These are phyloP conservation scores for Cyberlindnera bimundalis DNA, from an alignment of 805 yeast species.

Conservation along the genomic window DNA sequence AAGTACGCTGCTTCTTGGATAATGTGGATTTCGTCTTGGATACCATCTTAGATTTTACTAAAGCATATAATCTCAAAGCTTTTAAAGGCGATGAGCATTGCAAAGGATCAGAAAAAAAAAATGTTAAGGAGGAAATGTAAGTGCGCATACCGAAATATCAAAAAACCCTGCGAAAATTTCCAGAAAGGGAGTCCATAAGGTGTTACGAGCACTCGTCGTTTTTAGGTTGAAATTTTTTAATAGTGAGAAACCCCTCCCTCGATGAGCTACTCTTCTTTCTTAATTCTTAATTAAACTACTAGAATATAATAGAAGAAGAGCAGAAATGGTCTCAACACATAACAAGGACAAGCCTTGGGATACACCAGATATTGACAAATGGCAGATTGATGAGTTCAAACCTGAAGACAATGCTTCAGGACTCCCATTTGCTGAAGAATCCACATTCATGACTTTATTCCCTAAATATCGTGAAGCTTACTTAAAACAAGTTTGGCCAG, in stretches of 20 bases:
- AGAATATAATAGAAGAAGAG: too few relatives aligned
- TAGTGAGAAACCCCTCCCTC: background rate
- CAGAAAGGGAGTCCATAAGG: too few relatives aligned
- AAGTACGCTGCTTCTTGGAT: slow-evolving; percentile 1
- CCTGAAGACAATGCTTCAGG: slow-evolving; percentile 89
- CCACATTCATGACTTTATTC: slow-evolving; percentile 89
- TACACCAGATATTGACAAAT: slow-evolving; percentile 89
- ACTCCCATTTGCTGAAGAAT: slow-evolving; percentile 89
- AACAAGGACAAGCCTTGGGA: slow-evolving; percentile 98
- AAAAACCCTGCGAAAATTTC: too few relatives aligned
- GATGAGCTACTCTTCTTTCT: background rate
- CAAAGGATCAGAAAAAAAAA: too few relatives aligned
- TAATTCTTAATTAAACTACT: background rate
- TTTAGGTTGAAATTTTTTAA: too few relatives aligned
- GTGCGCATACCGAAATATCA: too few relatives aligned
- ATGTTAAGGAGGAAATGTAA: too few relatives aligned
- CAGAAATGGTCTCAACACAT: slow-evolving; percentile 81
- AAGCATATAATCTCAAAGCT: too few relatives aligned
- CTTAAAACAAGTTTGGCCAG: slow-evolving; percentile 87
- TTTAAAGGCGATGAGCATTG: too few relatives aligned
- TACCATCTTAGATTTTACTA: background rate
- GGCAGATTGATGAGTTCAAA: slow-evolving; percentile 85
- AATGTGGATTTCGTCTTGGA: background rate
- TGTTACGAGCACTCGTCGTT: too few relatives aligned
- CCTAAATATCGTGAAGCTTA: slow-evolving; percentile 96